Base-by-base conservation (phyloP, 768 basidiomycete genomes). In the Calocybe cyanea region DNA sequence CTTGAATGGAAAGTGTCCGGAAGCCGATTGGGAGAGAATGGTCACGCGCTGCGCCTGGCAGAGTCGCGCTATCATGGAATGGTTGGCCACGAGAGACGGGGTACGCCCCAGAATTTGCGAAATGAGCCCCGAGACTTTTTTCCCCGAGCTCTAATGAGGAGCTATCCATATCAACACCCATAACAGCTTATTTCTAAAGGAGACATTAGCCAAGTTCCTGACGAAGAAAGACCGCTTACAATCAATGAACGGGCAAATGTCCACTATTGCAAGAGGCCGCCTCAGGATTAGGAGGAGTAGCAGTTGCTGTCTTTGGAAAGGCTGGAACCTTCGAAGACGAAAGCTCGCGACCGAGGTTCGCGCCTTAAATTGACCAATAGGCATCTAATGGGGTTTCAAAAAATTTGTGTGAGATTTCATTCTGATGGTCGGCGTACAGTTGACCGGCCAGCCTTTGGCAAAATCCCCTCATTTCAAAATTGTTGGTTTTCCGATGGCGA, bases 1-100 rank as follows among this genome's bases (percentile, higher is more conserved):
- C 52, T 4, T 56, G 54, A 30, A 56, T 56, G 15, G 54, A 56
- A 38, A 56, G 54, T 2, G 54, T 56, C 23, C 54, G 54, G 28
- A 56, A 56, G 23, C 49, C 51, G 33, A 56, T 56, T 3, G 54
- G 54, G 17, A 50, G 38, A 8, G 54, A 52, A 18, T 36, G 51
- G 7, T 49, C 42, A 15, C 0, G 81, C 30, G 36, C 21, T 28
- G 25, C 25, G 25, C 25, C 25, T 21, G 18, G 5, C 2, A 32
- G 4, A 3, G 39, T n/a, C 15, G 45, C 34, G 21, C 34, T 43
- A 24, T 47, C 46, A 21, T 47, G 38, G 18, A 35, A 43, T 30
- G 47, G 41, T 1, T 32, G 41, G 9, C 41, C 41, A 17, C 23
- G 35, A 11, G 41, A 28, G 1, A 43, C 36, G 5, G 41, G 41